These are phyloP conservation scores for Penicillium sp. DNA, from an alignment of 2,329 filamentous ascomycete genomes.

Conservation along the genomic window DNA sequence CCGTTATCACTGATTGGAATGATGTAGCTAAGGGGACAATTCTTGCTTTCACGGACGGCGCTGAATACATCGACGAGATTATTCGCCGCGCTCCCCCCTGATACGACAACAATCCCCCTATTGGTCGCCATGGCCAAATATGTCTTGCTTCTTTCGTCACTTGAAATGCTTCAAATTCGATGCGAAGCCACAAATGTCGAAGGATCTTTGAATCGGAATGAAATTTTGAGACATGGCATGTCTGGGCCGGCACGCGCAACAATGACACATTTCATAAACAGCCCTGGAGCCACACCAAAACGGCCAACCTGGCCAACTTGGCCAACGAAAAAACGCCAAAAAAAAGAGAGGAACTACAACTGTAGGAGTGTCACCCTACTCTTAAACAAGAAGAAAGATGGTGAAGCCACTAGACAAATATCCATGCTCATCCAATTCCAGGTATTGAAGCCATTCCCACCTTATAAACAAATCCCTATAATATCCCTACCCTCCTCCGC, in stretches of 20 bases:
- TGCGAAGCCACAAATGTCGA: background rate
- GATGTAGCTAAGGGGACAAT: slow-evolving; percentile 72
- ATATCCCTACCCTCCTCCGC: no score
- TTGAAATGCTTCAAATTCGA: background rate
- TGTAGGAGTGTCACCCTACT: no score
- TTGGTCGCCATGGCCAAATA: slow-evolving; percentile 18
- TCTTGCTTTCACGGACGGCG: slow-evolving; percentile 60
- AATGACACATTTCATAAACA: slow-evolving; percentile 1
- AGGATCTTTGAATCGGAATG: background rate
- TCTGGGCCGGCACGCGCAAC: slow-evolving; percentile 4
- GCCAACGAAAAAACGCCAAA: no score
- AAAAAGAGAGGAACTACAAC: no score
- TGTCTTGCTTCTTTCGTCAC: background rate
- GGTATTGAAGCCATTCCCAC: no score
- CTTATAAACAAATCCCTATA: no score
- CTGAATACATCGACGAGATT: slow-evolving; percentile 88
- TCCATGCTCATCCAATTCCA: no score
- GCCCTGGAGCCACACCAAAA: background rate
- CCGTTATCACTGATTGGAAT: slow-evolving; percentile 97
- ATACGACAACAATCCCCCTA: slow-evolving; percentile 76
- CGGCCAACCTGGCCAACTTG: background rate
- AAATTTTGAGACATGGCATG: slow-evolving; percentile 1
- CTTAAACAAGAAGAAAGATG: no score
- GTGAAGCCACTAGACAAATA: no score
- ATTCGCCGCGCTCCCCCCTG: slow-evolving; percentile 91